Percentiles rank a stretch among this genome's conserved stretches.
These are phyloP conservation scores for Botryotinia calthae DNA, from an alignment of 2,329 filamentous ascomycete species.

Conservation along the genomic window DNA sequence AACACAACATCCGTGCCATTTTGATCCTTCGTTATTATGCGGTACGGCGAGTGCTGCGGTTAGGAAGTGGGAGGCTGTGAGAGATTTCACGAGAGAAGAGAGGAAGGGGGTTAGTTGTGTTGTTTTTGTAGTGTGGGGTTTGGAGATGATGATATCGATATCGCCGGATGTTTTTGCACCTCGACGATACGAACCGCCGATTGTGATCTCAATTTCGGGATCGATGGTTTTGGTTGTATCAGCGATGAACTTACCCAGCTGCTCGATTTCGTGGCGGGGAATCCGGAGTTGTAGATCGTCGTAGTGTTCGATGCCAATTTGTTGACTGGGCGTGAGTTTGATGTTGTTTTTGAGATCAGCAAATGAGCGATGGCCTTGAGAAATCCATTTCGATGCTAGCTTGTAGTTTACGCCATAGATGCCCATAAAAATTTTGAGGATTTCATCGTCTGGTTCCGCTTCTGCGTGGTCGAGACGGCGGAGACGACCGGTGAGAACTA, in stretches of 20 bases:
- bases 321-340: constrained; percentile 66
- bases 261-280: constrained; percentile 70
- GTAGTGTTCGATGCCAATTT: constrained; percentile 75
- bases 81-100: constrained; percentile 57
- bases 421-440: constrained; percentile 67
- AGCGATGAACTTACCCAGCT: constrained; percentile 64
- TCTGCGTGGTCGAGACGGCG: constrained; percentile 69
- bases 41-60: constrained; percentile 65
- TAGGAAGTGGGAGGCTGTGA: constrained; percentile 64
- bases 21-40: constrained; percentile 54
- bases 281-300: constrained; percentile 77
- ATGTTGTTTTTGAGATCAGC: constrained; percentile 65
- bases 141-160: constrained; percentile 82
- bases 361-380: constrained; percentile 70
- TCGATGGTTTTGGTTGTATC: constrained; percentile 60
- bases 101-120: constrained; percentile 62
- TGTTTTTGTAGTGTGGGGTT: constrained; percentile 52
- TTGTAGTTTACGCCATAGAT: constrained; percentile 75
- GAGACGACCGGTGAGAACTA: constrained; percentile 70
- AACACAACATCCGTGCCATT: constrained; percentile 85
- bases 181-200: constrained; percentile 82
- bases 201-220: constrained; percentile 62
- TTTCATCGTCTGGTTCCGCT: constrained; percentile 61
- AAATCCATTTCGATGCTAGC: constrained; percentile 73
- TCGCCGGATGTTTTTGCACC: constrained; percentile 74